Percentiles rank a stretch among this genome's conserved stretches.
Evolutionary conservation across 805 yeast species (phyloP).

Genomic region (Pichia pseudocactophila): DNA sequence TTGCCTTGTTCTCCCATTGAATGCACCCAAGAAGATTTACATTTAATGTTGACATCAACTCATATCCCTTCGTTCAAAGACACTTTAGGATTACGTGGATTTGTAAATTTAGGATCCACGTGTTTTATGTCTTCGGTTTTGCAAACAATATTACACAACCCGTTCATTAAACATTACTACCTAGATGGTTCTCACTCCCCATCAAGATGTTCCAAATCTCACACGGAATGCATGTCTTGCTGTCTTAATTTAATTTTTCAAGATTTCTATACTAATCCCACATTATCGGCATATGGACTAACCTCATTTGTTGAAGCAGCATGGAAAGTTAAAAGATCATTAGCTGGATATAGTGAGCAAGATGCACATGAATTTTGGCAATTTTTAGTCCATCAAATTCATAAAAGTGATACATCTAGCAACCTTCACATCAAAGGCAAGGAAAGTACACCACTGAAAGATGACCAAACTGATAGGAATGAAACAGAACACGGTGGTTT

Average conservation of each 20-base stretch:
- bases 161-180: conserved; percentile 70
- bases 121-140: conserved; percentile 94
- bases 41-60: conserved; percentile 27
- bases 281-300: conserved; percentile 68
- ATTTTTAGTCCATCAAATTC: conserved; percentile 78
- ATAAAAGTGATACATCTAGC: conserved; percentile 33
- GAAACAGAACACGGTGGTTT: neutral
- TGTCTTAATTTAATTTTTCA: conserved; percentile 71
- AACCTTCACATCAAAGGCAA: conserved; percentile 15
- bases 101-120: conserved; percentile 92
- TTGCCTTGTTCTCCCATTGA: conserved; percentile 25
- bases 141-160: conserved; percentile 86
- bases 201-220: conserved; percentile 37
- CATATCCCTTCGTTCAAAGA: conserved; percentile 44
- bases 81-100: conserved; percentile 74
- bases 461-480: conserved; percentile 3
- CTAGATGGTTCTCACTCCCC: conserved; percentile 56
- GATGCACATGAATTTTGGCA: conserved; percentile 99
- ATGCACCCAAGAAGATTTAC: conserved; percentile 18
- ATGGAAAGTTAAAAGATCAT: conserved; percentile 73
- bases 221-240: conserved; percentile 66
- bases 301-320: conserved; percentile 75
- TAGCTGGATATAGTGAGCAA: conserved; percentile 95
- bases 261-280: conserved; percentile 58
- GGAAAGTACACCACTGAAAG: conserved; percentile 17